Evolutionary conservation across 352 stramenopile species (phyloP).

Genomic region (Pythium aristosporum): DNA sequence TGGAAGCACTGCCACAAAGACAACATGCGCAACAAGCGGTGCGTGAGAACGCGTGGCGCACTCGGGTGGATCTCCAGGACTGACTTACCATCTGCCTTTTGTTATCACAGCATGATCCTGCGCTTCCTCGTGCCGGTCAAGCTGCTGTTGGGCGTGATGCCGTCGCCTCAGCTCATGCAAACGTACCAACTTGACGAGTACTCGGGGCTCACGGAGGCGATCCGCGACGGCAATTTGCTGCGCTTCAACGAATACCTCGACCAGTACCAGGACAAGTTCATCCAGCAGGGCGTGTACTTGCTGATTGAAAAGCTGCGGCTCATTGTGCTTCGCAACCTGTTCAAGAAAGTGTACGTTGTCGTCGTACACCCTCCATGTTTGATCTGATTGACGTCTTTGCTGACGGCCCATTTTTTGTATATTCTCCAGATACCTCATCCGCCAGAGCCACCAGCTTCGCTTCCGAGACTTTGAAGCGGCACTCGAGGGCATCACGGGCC

Average conservation of each 20-base stretch:
- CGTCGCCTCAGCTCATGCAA: slow-evolving; percentile 86
- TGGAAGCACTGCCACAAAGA: slow-evolving; percentile 90
- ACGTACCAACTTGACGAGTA: slow-evolving; percentile 90
- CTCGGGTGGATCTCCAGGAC: too few relatives aligned
- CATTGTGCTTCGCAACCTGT: slow-evolving; percentile 94
- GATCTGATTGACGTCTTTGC: not conserved
- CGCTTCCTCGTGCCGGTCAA: slow-evolving; percentile 95
- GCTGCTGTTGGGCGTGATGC: slow-evolving; percentile 91
- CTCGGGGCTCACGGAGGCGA: slow-evolving; percentile 87
- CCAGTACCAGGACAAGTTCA: slow-evolving; percentile 90
- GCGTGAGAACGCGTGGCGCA: not conserved
- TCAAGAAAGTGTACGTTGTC: slow-evolving; percentile 93
- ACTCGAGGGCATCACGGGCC: slow-evolving; percentile 83
- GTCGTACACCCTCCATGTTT: not conserved
- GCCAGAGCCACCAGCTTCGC: slow-evolving; percentile 88
- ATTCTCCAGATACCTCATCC: slow-evolving; percentile 67
- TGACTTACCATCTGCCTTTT: not conserved
- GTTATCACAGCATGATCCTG: slow-evolving; percentile 80
- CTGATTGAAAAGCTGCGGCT: slow-evolving; percentile 96
- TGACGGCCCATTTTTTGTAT: slow-evolving; percentile 1
- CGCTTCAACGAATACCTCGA: slow-evolving; percentile 92
- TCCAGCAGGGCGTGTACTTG: slow-evolving; percentile 93
- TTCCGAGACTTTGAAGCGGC: slow-evolving; percentile 88
- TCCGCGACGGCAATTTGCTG: slow-evolving; percentile 90
- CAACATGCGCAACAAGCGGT: slow-evolving; percentile 88